phyloP scores from a whole-genome alignment of 805 yeast species.

The Pichia eremophila region DNA sequence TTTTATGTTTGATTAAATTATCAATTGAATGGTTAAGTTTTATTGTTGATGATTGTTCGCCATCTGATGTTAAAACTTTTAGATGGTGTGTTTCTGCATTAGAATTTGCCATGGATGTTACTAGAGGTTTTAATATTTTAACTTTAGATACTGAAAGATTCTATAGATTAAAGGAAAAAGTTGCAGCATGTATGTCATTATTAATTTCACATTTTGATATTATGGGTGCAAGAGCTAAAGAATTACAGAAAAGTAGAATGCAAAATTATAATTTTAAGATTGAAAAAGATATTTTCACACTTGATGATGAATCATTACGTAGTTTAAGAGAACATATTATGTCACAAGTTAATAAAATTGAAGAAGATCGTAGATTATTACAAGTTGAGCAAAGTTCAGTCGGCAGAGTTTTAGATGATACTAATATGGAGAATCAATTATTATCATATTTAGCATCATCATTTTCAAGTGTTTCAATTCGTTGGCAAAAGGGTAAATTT shows the following conservation, averaged over 20 bases:
- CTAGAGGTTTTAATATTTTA: conserved; percentile 80
- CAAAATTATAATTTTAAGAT: conserved; percentile 41
- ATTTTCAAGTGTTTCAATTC: conserved; percentile 78
- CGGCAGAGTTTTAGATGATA: conserved; percentile 84
- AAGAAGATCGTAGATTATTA: conserved; percentile 38
- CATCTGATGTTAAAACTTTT: conserved; percentile 84
- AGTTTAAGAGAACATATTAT: conserved; percentile 61
- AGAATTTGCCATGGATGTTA: conserved; percentile 93
- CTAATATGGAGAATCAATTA: conserved; percentile 80
- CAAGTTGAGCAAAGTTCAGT: conserved; percentile 43
- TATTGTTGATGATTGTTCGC: conserved; percentile 88
- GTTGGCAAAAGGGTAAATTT: conserved; percentile 94
- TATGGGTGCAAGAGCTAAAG: conserved; percentile 92
- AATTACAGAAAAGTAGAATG: conserved; percentile 47
- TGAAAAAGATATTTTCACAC: conserved; percentile 43
- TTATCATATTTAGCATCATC: conserved; percentile 81
- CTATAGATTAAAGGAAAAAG: conserved; percentile 60
- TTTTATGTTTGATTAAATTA: conserved; percentile 61
- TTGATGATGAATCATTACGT: conserved; percentile 43
- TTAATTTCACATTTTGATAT: conserved; percentile 93
- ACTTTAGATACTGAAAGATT: conserved; percentile 75
- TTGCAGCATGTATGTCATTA: conserved; percentile 89
- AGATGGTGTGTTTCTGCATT: conserved; percentile 94
- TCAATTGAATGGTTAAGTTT: conserved; percentile 89
- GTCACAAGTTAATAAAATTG: conserved; percentile 56